phyloP scores from a whole-genome alignment of 768 basidiomycete species.

The Strobilomyces dryophilus region DNA sequence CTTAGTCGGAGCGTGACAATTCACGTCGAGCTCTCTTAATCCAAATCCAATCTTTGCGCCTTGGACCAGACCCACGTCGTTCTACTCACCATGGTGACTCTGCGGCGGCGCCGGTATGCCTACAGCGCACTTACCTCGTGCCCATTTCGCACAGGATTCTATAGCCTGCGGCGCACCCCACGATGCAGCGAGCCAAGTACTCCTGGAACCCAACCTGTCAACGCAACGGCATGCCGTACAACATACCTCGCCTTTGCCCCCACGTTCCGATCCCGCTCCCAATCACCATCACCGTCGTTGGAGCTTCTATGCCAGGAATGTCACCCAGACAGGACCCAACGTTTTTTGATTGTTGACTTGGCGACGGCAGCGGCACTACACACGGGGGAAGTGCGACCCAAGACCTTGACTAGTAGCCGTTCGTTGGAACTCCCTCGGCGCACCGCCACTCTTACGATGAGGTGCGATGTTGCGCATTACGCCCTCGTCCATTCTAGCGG shows the following conservation, averaged over 20 bases:
- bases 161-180: neutral
- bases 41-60: conserved; percentile 14
- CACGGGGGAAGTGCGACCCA: neutral
- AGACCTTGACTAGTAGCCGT: neutral
- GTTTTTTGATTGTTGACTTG: conserved; percentile 5
- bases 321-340: neutral
- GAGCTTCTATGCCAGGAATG: neutral
- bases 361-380: conserved; percentile 1
- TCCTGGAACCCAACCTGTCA: neutral
- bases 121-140: conserved; percentile 12
- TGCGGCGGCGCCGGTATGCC: neutral
- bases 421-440: neutral
- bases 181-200: conserved; percentile 1
- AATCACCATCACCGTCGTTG: conserved; percentile 3
- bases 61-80: conserved; percentile 3
- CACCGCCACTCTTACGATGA: neutral
- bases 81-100: neutral
- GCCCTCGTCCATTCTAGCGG: neutral
- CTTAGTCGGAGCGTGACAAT: neutral
- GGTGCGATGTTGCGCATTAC: neutral
- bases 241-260: conserved; percentile 8
- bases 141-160: conserved; percentile 1
- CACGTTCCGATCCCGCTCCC: conserved; percentile 5
- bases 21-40: conserved; percentile 1
- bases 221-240: neutral